Conservation (phyloP, 2,329 filamentous ascomycete species). For the Cordyceps cicadae region DNA sequence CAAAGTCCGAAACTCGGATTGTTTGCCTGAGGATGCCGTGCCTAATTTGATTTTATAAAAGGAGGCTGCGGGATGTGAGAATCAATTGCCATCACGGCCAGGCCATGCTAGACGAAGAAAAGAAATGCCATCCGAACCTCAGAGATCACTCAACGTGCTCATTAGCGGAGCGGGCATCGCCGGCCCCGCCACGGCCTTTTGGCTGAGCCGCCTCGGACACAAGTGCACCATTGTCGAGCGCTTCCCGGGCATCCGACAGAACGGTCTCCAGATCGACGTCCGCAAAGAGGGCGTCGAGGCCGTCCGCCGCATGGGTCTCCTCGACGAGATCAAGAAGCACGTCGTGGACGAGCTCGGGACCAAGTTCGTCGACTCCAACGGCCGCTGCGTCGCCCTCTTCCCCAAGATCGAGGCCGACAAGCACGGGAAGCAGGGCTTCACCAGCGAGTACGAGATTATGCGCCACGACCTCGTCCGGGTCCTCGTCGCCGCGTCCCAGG, state of each 20-base stretch:
- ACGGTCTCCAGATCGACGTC: slow-evolving; percentile 39
- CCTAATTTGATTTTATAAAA: not conserved
- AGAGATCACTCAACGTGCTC: slow-evolving; percentile 32
- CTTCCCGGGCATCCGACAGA: slow-evolving; percentile 25
- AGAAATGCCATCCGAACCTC: not conserved
- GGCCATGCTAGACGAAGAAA: not conserved
- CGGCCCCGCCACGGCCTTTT: slow-evolving; percentile 34
- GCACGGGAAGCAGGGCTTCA: slow-evolving; percentile 31
- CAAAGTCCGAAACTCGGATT: not conserved
- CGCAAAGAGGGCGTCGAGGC: slow-evolving; percentile 33
- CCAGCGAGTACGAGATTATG: slow-evolving; percentile 53
- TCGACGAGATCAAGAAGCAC: slow-evolving; percentile 26
- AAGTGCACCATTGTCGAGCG: slow-evolving; percentile 36
- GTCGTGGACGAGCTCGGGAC: slow-evolving; percentile 42
- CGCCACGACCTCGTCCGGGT: slow-evolving; percentile 44
- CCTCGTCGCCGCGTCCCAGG: slow-evolving; percentile 34
- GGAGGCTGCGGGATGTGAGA: not conserved
- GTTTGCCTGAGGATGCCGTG: not conserved
- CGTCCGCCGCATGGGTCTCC: slow-evolving; percentile 31
- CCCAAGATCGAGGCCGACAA: slow-evolving; percentile 33
- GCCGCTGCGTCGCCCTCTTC: slow-evolving; percentile 31
- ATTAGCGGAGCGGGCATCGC: slow-evolving; percentile 39
- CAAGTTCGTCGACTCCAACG: slow-evolving; percentile 33
- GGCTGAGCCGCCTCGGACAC: slow-evolving; percentile 30
- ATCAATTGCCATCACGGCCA: not conserved